phyloP scores from a whole-genome alignment of 1,284 basidiomycete species.

The Marasmius tenuissimus region DNA sequence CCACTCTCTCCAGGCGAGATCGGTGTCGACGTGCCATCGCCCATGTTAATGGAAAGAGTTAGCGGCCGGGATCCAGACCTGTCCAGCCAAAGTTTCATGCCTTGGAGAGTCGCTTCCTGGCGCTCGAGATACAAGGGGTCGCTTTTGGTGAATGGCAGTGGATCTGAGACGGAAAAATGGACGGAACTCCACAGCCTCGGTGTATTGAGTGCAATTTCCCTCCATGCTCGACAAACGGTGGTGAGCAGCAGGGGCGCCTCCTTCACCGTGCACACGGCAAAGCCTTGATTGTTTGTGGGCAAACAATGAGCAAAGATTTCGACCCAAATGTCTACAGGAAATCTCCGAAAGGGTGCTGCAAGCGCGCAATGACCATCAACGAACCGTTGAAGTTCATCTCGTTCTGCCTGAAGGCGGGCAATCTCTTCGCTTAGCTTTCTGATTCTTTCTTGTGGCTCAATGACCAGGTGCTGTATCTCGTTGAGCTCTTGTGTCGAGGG shows the following conservation, averaged over 20 bases:
- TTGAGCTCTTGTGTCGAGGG: not conserved
- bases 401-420: not conserved
- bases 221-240: not conserved
- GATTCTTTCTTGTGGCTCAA: too few relatives aligned
- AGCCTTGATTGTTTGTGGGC: not conserved
- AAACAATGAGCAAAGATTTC: slow-evolving; percentile 7
- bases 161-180: not conserved
- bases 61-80: too few relatives aligned
- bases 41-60: too few relatives aligned
- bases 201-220: not conserved
- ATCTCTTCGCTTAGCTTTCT: too few relatives aligned
- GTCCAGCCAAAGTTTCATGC: too few relatives aligned
- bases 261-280: not conserved
- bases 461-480: not conserved
- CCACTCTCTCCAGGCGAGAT: too few relatives aligned
- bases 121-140: too few relatives aligned
- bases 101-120: too few relatives aligned
- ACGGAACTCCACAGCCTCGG: slow-evolving; percentile 1
- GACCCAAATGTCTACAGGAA: not conserved
- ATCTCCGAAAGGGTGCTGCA: not conserved
- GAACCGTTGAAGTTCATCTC: not conserved
- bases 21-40: too few relatives aligned
- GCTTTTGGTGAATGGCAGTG: too few relatives aligned
- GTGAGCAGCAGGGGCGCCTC: not conserved
- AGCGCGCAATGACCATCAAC: not conserved